A percentile compares a stretch with the other conserved stretches of the same genome.
These are phyloP conservation scores for Blakeslea trispora DNA, from an alignment of 371 early-diverging fungal species.

Conservation along the genomic window DNA sequence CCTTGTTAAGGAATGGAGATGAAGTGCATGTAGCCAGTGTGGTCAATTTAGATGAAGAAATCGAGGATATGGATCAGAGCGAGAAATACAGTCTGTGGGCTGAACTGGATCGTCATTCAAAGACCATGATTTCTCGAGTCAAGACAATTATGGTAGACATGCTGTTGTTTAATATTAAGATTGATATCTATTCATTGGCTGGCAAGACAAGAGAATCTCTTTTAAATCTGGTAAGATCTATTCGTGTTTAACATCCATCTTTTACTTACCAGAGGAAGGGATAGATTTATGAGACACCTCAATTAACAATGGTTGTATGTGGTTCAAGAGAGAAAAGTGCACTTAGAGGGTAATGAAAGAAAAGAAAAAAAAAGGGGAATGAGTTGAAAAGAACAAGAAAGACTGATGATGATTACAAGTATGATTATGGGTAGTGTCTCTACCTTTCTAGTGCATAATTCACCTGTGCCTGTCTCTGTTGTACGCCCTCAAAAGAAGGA, in stretches of 20 bases:
- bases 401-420: conserved; percentile 8
- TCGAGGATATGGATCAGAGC: conserved; percentile 37
- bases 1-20: conserved; percentile 43
- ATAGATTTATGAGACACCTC: conserved; percentile 49
- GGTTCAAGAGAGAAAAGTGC: conserved; percentile 59
- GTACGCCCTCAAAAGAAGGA: conserved; percentile 57
- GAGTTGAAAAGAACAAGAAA: too few species aligned
- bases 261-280: too few species aligned
- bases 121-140: conserved; percentile 47
- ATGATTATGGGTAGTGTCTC: conserved; percentile 62
- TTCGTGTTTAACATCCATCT: background rate
- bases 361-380: background rate
- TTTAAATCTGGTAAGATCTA: conserved; percentile 47
- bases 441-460: conserved; percentile 61
- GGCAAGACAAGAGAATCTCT: conserved; percentile 57
- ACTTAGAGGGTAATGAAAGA: conserved; percentile 49
- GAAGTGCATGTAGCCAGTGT: conserved; percentile 58
- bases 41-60: conserved; percentile 46
- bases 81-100: conserved; percentile 42
- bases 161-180: conserved; percentile 55
- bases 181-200: conserved; percentile 52
- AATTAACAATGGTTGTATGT: conserved; percentile 57
- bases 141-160: conserved; percentile 35
- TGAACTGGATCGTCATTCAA: conserved; percentile 50
- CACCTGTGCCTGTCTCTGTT: conserved; percentile 61